Evolutionary conservation across 2,329 filamentous ascomycete genomes (phyloP), one percentile per base, ranked within the genome.

Genomic region (Cladosporium sp.): DNA sequence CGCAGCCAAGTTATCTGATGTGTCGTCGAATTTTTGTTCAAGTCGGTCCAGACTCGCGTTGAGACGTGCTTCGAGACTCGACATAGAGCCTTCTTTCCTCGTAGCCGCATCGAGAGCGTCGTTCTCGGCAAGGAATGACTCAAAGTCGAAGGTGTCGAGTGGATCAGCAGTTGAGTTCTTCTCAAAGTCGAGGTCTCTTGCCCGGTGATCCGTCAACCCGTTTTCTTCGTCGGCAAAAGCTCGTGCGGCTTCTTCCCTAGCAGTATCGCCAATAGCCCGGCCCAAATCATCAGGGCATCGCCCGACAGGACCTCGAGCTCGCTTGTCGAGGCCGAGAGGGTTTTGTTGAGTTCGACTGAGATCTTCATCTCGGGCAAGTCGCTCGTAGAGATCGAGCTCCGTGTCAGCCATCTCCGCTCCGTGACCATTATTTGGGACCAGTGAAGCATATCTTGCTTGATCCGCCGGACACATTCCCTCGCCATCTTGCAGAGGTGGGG

Each of bases 1-100:
- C 12, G 8, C 40, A 20, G 2, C 5, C n/a, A n/a, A 11, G 12
- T n/a, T 3, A 19, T 19, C 5, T 9, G 75, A 74, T 70, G 51
- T 71, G 34, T 62, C 58, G 37, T 59, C 63, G 30, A 34, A 34
- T 34, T 34, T 34, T 11, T 34, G 8, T 12, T 34, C 30, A 34
- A 34, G 30, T 34, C 8, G 30, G 11, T 34, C 30, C 11, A 34
- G 30, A 9, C 30, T 34, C 11, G 30, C 30, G 30, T 34, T 34
- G 11, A 34, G 30, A 12, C 30, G 30, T 34, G 30, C 30, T 34
- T 34, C 30, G 30, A 34, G 30, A 11, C 8, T 12, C 7, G 30
- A 34, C 11, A 34, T 34, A 12, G 30, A 34, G 30, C 9, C 30
- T 34, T 34, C 30, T 40, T 15, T 40, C 6, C 15, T 15, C 38